phyloP scores from a whole-genome alignment of 164 flowering plant species.

The Kalanchoe fedtschenkoi region DNA sequence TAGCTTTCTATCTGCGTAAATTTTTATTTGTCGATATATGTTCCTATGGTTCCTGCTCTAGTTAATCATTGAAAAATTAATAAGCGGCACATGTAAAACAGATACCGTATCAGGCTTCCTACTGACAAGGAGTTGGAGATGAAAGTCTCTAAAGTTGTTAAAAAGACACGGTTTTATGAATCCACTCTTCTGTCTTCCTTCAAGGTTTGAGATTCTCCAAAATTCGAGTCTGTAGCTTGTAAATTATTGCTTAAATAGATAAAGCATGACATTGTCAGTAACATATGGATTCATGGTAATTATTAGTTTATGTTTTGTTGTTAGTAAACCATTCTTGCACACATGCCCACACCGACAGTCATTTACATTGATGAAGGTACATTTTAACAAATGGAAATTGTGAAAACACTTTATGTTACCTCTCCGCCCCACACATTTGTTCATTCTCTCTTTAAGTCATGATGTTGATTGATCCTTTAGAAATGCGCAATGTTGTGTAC shows the following conservation, averaged over 20 bases:
- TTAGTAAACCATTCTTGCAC: no score
- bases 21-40: neutral
- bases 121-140: constrained; percentile 88
- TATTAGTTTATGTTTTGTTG: no score
- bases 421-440: no score
- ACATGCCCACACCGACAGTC: no score
- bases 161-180: constrained; percentile 75
- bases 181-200: constrained; percentile 69
- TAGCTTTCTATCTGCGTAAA: neutral
- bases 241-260: neutral
- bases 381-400: no score
- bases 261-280: neutral
- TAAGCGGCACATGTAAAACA: constrained; percentile 16
- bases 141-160: constrained; percentile 78
- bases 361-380: no score
- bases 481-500: no score
- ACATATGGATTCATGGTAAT: no score
- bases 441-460: neutral
- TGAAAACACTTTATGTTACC: no score
- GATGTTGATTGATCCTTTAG: neutral
- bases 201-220: constrained; percentile 87
- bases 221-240: constrained; percentile 28
- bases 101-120: constrained; percentile 93
- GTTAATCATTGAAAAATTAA: neutral
- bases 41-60: neutral